Evolutionary conservation across 805 yeast species (phyloP), one percentile per base, ranked within the genome.

Genomic region (Suhomyces sp.): DNA sequence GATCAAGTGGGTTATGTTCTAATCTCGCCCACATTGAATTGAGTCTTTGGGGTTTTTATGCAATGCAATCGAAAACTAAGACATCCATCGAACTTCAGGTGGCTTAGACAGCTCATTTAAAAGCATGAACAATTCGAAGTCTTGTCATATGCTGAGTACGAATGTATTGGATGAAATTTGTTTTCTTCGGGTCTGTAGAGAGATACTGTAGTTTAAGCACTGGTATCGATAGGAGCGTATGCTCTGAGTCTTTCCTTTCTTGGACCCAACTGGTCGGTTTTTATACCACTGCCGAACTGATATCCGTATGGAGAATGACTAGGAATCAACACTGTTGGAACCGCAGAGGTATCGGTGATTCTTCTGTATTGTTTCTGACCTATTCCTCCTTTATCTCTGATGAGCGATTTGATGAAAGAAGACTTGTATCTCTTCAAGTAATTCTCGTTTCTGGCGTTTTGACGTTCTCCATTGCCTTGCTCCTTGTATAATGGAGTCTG

Each of bases 231-330:
- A n/a, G 72, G 72, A 42, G 73, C 71, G 50, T 59, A 68, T 46
- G 56, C 53, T 45, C 58, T 56, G 42, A 58, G 44, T 48, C 67
- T 56, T 51, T 68, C 72, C 47, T 48, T 65, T 64, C 74, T 66
- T 31, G 74, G 73, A 13, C 74, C 73, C 51, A 68, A 63, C 42
- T 54, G 48, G 47, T 54, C 60, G 24, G 68, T 61, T 50, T 64
- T 65, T 33, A 68, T 66, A 44, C 73, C 72, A 24, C 66, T 65
- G 33, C 74, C 74, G 44, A 57, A 67, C 48, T 66, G 69, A 39
- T 50, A 41, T 16, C 70, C 70, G 36, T 28, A 49, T 6, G 70
- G 58, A n/a, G 72, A 65, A 43, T 65, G 72, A 6, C 68, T 49
- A 16, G 65, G 67, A 38, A 68, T 67, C 39, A 63, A 51, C 25